phyloP scores from a whole-genome alignment of 345 rosid species.

The Euclidium syriacum region DNA sequence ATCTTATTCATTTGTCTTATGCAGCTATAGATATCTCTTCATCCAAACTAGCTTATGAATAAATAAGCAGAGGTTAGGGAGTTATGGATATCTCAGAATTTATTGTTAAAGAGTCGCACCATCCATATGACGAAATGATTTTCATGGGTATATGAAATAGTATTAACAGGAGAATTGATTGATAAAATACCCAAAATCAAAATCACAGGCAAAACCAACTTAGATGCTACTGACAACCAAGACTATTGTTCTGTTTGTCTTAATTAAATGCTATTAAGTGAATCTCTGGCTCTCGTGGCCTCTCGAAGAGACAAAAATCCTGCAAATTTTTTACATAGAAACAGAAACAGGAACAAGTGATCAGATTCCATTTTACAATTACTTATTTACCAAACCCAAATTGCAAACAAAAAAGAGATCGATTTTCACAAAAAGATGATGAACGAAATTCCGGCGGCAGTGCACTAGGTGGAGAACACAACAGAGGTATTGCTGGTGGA shows the following conservation, averaged over 20 bases:
- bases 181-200: slow-evolving; percentile 79
- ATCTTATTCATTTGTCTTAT: neutral
- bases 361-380: no score
- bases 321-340: no score
- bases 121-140: neutral
- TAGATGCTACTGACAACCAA: slow-evolving; percentile 74
- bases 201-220: slow-evolving; percentile 53
- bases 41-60: neutral
- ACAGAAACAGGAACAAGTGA: no score
- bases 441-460: no score
- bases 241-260: slow-evolving; percentile 93
- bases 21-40: neutral
- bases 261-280: slow-evolving; percentile 13
- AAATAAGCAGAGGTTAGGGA: neutral
- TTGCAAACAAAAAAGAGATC: neutral
- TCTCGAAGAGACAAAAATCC: slow-evolving; percentile 8
- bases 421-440: neutral
- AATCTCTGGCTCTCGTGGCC: slow-evolving; percentile 22
- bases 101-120: neutral
- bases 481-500: no score
- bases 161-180: slow-evolving; percentile 69
- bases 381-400: neutral
- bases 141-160: slow-evolving; percentile 34
- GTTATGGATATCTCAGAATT: neutral
- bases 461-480: no score